These are phyloP conservation scores for Chrysochromulina parva DNA, from an alignment of 78 protist species.

Conservation along the genomic window DNA sequence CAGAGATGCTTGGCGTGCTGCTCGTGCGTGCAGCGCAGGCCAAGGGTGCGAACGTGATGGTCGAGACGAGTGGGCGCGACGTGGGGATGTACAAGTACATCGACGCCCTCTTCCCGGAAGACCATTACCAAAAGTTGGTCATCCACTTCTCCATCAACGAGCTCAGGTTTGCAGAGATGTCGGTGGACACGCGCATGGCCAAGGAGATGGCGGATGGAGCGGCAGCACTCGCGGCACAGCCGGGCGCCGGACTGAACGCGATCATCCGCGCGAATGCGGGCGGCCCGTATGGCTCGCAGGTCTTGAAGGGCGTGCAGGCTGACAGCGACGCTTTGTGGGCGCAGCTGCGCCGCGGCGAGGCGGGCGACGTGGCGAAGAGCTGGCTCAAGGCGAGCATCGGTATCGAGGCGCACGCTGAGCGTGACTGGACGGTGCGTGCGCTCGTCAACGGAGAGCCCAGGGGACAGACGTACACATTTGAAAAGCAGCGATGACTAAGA, in stretches of 20 bases:
- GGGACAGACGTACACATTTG: no score
- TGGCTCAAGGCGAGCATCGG: conserved; percentile 18
- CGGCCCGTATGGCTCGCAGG: conserved; percentile 28
- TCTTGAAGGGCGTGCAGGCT: not conserved
- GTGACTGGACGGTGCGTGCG: no score
- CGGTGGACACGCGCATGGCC: conserved; percentile 16
- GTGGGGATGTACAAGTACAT: conserved; percentile 30
- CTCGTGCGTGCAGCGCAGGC: not conserved
- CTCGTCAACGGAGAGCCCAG: no score
- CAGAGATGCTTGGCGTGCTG: conserved; percentile 32
- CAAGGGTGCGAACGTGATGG: not conserved
- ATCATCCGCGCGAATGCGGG: conserved; percentile 13
- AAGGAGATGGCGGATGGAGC: not conserved
- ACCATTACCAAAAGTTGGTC: not conserved
- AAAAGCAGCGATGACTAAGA: no score
- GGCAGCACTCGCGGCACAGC: not conserved
- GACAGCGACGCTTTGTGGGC: not conserved
- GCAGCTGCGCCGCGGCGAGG: not conserved
- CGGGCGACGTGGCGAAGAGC: not conserved
- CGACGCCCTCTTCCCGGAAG: conserved; percentile 22
- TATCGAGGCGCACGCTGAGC: not conserved
- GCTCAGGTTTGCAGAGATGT: not conserved
- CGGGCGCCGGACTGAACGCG: not conserved
- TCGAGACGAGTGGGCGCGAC: conserved; percentile 33
- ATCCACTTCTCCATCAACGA: conserved; percentile 23